Percentiles rank a stretch among this genome's conserved stretches.
phyloP scores from a whole-genome alignment of 2,329 filamentous ascomycete genomes.

The Penicillium hesseltinei region DNA sequence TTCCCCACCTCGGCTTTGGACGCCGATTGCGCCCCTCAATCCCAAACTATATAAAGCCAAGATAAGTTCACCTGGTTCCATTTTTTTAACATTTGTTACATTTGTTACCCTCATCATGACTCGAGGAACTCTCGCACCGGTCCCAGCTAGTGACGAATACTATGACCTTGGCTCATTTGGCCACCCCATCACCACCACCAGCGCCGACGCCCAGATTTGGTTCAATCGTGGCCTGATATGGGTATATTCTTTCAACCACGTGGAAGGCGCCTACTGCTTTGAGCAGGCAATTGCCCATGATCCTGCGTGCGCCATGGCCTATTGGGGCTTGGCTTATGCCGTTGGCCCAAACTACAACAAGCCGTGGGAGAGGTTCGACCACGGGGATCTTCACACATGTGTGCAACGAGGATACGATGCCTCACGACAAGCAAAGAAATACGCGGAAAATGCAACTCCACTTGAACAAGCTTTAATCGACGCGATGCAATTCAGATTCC shows the following conservation, averaged over 20 bases:
- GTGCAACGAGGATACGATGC: slow-evolving; percentile 50
- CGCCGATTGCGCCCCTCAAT: background rate
- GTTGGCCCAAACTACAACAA: slow-evolving; percentile 56
- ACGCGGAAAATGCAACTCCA: slow-evolving; percentile 39
- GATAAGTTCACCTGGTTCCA: background rate
- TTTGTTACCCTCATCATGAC: background rate
- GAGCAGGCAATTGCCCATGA: slow-evolving; percentile 45
- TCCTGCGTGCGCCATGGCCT: slow-evolving; percentile 45
- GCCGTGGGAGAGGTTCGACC: slow-evolving; percentile 50
- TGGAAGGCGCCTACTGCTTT: slow-evolving; percentile 60
- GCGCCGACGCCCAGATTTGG: slow-evolving; percentile 59
- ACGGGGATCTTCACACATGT: slow-evolving; percentile 38
- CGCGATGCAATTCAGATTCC: slow-evolving; percentile 62
- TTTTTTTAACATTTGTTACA: too few relatives aligned
- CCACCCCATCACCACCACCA: slow-evolving; percentile 56
- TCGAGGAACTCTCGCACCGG: background rate
- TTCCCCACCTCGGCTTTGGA: background rate
- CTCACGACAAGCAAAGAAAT: slow-evolving; percentile 44
- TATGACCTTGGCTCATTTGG: slow-evolving; percentile 60
- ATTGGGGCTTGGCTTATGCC: slow-evolving; percentile 52
- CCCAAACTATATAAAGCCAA: background rate
- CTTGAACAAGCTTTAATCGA: slow-evolving; percentile 62
- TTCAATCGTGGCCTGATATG: slow-evolving; percentile 71
- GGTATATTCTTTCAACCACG: slow-evolving; percentile 75
- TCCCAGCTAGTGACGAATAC: slow-evolving; percentile 26